Percentiles rank a stretch among this genome's conserved stretches.
phyloP scores from a whole-genome alignment of 2,329 filamentous ascomycete species.

The Trichophyton benhamiae region DNA sequence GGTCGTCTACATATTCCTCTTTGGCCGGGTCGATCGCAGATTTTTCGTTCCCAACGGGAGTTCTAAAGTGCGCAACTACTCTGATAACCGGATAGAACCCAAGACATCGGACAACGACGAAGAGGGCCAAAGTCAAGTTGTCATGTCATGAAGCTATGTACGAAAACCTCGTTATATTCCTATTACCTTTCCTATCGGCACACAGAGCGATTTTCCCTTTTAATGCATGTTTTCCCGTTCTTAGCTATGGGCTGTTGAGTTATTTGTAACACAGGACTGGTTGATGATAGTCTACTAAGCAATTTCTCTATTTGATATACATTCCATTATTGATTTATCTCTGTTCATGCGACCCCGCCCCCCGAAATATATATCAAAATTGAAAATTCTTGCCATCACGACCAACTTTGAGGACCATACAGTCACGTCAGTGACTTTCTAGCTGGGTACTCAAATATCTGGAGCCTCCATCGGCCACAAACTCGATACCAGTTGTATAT shows the following conservation, averaged over 20 bases:
- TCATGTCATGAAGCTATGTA: not conserved
- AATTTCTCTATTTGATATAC: not conserved
- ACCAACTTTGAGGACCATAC: not conserved
- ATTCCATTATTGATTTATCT: not conserved
- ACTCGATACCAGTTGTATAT: constrained; percentile 12
- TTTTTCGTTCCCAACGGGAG: constrained; percentile 65
- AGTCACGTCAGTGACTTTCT: not conserved
- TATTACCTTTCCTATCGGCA: not conserved
- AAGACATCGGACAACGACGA: not conserved
- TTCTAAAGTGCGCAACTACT: constrained; percentile 14
- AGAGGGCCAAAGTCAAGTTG: not conserved
- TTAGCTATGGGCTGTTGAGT: no score
- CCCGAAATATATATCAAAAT: not conserved
- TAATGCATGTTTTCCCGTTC: not conserved
- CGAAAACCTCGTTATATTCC: not conserved
- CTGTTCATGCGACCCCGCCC: no score
- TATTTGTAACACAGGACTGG: no score
- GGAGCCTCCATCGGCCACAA: constrained; percentile 11
- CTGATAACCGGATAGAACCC: not conserved
- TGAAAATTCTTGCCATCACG: not conserved
- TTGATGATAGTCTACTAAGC: not conserved
- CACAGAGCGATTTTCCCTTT: no score
- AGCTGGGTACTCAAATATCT: constrained; percentile 6
- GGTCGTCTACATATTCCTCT: constrained; percentile 54
- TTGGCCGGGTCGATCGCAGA: constrained; percentile 58